phyloP scores from a whole-genome alignment of 2,329 filamentous ascomycete genomes.

The Pezicula rhizophila region DNA sequence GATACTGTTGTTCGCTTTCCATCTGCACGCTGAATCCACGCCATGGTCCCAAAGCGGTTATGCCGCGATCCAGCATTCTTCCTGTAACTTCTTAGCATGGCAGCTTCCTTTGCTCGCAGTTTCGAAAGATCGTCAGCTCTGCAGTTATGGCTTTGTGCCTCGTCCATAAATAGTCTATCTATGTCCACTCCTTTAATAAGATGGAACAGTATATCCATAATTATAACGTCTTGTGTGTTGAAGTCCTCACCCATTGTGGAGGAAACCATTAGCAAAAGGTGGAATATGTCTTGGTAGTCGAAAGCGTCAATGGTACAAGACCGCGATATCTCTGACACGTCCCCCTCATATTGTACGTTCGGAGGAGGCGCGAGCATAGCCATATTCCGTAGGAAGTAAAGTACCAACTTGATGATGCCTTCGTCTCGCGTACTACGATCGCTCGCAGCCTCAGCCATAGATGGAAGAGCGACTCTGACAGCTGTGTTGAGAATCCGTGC shows the following conservation, averaged over 20 bases:
- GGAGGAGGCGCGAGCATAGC: conserved; percentile 74
- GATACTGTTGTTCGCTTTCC: conserved; percentile 80
- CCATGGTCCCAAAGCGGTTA: conserved; percentile 93
- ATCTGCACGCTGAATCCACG: conserved; percentile 87
- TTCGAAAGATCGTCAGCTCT: conserved; percentile 68
- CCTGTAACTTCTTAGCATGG: conserved; percentile 73
- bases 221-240: conserved; percentile 76
- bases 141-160: conserved; percentile 61
- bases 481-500: conserved; percentile 73
- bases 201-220: conserved; percentile 90
- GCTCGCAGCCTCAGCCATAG: conserved; percentile 71
- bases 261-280: conserved; percentile 76
- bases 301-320: conserved; percentile 86
- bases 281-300: conserved; percentile 83
- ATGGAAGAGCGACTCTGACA: conserved; percentile 74
- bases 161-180: conserved; percentile 78
- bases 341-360: conserved; percentile 71
- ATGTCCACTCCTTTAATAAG: conserved; percentile 84
- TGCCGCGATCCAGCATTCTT: conserved; percentile 79
- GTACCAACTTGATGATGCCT: conserved; percentile 82
- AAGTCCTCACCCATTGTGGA: conserved; percentile 96
- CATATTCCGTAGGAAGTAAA: conserved; percentile 87
- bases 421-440: conserved; percentile 78
- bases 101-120: conserved; percentile 74
- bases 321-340: conserved; percentile 82